Base-by-base conservation (phyloP, 129 eudicot species). In the Lonicera japonica region DNA sequence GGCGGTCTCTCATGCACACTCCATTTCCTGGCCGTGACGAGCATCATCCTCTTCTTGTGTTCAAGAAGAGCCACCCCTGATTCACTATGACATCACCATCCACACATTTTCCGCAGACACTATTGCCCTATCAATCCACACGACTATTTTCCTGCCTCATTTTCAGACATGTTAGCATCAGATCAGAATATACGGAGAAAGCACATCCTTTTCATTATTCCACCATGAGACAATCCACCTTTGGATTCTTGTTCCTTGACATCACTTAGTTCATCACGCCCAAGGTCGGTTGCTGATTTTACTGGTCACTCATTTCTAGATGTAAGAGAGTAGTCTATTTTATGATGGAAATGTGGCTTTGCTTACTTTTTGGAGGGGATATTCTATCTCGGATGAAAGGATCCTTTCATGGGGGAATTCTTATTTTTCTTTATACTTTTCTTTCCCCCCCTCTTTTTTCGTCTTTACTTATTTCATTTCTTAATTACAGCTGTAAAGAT, bases 251-350 rank as follows among this genome's bases (percentile, higher is more conserved):
- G 85, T 81, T 76, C 82, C 84, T 75, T 89, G 90, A 82, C 87
- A 77, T 82, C 83, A 58, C 70, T 83, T 82, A 88, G 73, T 79
- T 74, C 88, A 74, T 72, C 70, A 54, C 66, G 5, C 68, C 63
- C 74, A 82, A 89, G 96, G 96, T 88, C 96, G 82, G 96, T 85
- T 70, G 39, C 90, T 80, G 89, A 81, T 82, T 68, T 67, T 72
- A 70, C 82, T 74, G 74, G 70, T 79, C 65, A 66, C 61, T 66
- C 45, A 69, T 76, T 68, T 80, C 71, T 79, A 69, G 75, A 61
- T 73, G 74, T 79, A 55, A 65, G 74, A 56, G 75, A 73, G 71
- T 63, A 78, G 70, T 70, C 45, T 46, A 56, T 61, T 72, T 70
- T 74, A 56, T 62, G 72, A 65, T 74, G 60, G 45, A 39, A 60